Percentiles rank a stretch among this genome's conserved stretches.
Conservation (phyloP, 257 asterid genomes). For the Nyctanthes arbortristis region DNA sequence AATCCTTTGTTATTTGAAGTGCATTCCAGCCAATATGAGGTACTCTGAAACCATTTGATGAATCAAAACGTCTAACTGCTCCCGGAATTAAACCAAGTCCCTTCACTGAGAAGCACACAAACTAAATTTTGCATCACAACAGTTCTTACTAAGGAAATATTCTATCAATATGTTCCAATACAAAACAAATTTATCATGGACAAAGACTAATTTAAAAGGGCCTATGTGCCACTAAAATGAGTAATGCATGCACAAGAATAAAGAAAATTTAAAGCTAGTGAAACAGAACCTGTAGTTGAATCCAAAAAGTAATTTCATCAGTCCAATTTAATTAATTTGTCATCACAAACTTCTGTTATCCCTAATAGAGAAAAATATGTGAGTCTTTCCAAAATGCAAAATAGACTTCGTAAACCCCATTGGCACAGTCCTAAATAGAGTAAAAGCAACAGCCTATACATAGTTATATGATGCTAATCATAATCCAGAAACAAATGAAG, state of each 20-base stretch:
- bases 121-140: conserved; percentile 21
- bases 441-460: background rate
- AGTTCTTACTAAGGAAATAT: background rate
- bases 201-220: background rate
- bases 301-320: background rate
- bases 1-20: conserved; percentile 51
- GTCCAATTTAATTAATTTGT: background rate
- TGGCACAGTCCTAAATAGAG: background rate
- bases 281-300: background rate
- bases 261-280: background rate
- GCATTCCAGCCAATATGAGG: conserved; percentile 99
- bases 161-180: background rate
- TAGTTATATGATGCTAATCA: background rate
- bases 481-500: background rate
- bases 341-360: background rate
- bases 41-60: conserved; percentile 75
- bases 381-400: background rate
- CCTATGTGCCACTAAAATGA: background rate
- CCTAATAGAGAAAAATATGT: background rate
- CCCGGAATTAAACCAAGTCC: conserved; percentile 99
- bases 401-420: background rate
- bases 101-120: conserved; percentile 53
- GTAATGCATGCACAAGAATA: background rate
- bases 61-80: conserved; percentile 85
- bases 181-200: background rate